Evolutionary conservation across 768 basidiomycete species (phyloP), one percentile per base, ranked within the genome.

Genomic region (Tylopilus sp.): DNA sequence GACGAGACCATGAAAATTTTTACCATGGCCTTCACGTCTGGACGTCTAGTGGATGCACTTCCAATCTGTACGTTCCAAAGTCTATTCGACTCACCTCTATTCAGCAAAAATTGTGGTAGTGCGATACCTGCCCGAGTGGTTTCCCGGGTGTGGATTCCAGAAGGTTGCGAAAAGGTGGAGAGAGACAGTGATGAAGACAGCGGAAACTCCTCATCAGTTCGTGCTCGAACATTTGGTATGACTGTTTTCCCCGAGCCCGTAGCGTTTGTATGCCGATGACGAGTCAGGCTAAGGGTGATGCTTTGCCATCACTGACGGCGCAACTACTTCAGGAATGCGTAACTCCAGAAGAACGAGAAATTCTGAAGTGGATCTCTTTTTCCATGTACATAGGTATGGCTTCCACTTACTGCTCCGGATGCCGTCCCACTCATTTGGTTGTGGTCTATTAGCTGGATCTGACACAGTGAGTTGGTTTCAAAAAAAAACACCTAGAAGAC

Each of bases 381-480:
- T 24, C 49, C 4, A 45, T 59, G 52, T 56, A 61, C 22, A 4
- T 52, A 14, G 56, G 62, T 59, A 45, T 26, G 45, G 8, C 14
- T 28, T 51, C 37, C 3, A 16, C 17, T 9, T 34, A 29, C n/a
- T 16, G 5, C 24, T 28, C 25, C 21, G 10, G 9, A 12, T 1
- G 17, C 12, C 7, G n/a, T 5, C 13, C 2, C 3, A 11, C 33
- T 52, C 24, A 19, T n/a, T n/a, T n/a, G n/a, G n/a, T n/a, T n/a
- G 7, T 33, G 19, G 10, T 40, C 7, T 21, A 19, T 21, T 25
- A 77, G 79, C 45, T 36, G 57, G 50, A 43, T 29, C 55, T 9
- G 54, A 61, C 26, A 58, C 56, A 16, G 58, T 52, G 33, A 29
- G 41, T 43, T 24, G 17, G 38, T 14, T 69, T 79, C 29, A n/a